These are phyloP conservation scores for Amaranthus hypochondriacus DNA, from an alignment of 148 eudicot species.

Conservation along the genomic window DNA sequence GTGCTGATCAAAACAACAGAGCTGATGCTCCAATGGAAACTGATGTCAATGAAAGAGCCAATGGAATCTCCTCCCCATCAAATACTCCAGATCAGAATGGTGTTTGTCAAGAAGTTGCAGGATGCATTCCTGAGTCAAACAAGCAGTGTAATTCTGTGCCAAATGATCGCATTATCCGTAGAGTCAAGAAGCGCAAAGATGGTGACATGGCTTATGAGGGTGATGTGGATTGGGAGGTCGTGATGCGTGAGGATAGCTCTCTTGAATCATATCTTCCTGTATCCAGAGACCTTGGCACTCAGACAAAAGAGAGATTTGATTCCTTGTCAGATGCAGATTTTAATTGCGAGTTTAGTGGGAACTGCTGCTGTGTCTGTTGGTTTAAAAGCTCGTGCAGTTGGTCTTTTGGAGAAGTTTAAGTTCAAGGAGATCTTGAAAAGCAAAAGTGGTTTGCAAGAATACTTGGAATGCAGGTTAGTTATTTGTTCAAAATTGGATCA, in stretches of 20 bases:
- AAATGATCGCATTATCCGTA: slow-evolving; percentile 57
- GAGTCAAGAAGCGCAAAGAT: slow-evolving; percentile 71
- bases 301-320: slow-evolving; percentile 36
- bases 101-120: slow-evolving; percentile 34
- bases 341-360: slow-evolving; percentile 52
- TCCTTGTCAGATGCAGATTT: slow-evolving; percentile 28
- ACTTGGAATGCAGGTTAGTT: slow-evolving; percentile 89
- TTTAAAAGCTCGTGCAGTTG: slow-evolving; percentile 65
- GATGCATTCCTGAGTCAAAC: slow-evolving; percentile 24
- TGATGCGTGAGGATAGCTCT: slow-evolving; percentile 49
- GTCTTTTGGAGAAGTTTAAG: slow-evolving; percentile 81
- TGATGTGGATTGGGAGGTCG: slow-evolving; percentile 74
- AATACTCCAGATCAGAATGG: slow-evolving; percentile 34
- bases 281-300: slow-evolving; percentile 36
- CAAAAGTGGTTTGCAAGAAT: slow-evolving; percentile 84
- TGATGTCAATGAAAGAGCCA: slow-evolving; percentile 34
- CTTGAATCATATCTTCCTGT: slow-evolving; percentile 33
- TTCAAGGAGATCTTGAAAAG: slow-evolving; percentile 85
- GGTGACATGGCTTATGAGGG: slow-evolving; percentile 97
- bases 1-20: slow-evolving; percentile 22
- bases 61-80: slow-evolving; percentile 39
- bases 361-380: slow-evolving; percentile 87
- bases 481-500: slow-evolving; percentile 9
- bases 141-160: slow-evolving; percentile 30
- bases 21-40: slow-evolving; percentile 28